These are phyloP conservation scores for Saposhnikovia divaricata DNA, from an alignment of 129 eudicot genomes.

Conservation along the genomic window DNA sequence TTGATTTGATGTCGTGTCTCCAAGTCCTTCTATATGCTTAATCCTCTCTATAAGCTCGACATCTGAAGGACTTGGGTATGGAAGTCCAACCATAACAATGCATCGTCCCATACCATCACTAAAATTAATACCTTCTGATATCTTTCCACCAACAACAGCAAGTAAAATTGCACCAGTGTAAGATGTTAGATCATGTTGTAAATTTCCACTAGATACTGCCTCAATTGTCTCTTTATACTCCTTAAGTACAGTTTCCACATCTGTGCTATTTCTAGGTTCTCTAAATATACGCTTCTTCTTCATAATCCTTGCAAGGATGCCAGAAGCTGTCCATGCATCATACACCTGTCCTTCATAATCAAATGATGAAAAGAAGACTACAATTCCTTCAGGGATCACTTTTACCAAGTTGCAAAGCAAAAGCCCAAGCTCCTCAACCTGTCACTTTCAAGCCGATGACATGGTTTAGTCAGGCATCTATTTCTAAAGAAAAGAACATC, in stretches of 20 bases:
- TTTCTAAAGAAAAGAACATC: neutral
- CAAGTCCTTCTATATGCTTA: constrained; percentile 80
- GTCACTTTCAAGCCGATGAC: constrained; percentile 21
- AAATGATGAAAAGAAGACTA: constrained; percentile 87
- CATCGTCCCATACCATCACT: constrained; percentile 96
- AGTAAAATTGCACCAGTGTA: constrained; percentile 70
- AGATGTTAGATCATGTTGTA: constrained; percentile 17
- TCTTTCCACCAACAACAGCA: constrained; percentile 96
- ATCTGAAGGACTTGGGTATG: constrained; percentile 93
- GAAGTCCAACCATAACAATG: constrained; percentile 96
- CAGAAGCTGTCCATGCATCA: constrained; percentile 70
- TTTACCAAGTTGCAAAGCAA: constrained; percentile 62
- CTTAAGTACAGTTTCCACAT: constrained; percentile 63
- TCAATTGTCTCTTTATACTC: constrained; percentile 75
- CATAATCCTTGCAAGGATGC: constrained; percentile 58
- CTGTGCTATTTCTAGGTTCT: constrained; percentile 83
- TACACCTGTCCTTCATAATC: constrained; percentile 71
- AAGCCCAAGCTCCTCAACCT: constrained; percentile 91
- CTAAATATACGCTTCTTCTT: constrained; percentile 71
- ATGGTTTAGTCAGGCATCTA: constrained; percentile 5
- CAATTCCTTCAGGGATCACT: constrained; percentile 74
- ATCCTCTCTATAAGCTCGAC: constrained; percentile 82
- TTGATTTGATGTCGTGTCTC: constrained; percentile 16
- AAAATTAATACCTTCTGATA: constrained; percentile 96
- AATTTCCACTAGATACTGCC: constrained; percentile 17